Percentiles rank a stretch among this genome's conserved stretches.
Conservation (phyloP, 805 yeast genomes). For the Starmerella lactis-condensi region DNA sequence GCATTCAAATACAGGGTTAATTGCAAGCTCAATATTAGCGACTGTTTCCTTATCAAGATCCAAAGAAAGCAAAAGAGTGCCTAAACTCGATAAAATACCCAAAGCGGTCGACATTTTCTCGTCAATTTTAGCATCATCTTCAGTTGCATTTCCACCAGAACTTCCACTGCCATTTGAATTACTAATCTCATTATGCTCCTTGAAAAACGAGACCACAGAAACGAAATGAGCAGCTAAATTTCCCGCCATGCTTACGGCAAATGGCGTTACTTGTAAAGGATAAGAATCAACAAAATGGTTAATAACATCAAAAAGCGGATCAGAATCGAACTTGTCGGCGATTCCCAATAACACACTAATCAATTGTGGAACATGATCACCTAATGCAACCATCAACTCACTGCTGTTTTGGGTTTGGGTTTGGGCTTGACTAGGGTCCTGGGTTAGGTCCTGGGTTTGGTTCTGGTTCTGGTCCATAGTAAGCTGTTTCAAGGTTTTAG, state of each 20-base stretch:
- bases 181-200: constrained; percentile 25
- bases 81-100: constrained; percentile 64
- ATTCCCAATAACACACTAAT: constrained; percentile 62
- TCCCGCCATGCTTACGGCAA: constrained; percentile 49
- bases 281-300: constrained; percentile 87
- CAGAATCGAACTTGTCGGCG: constrained; percentile 70
- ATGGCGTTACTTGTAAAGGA: constrained; percentile 78
- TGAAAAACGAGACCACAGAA: constrained; percentile 46
- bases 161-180: constrained; percentile 19
- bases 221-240: constrained; percentile 51
- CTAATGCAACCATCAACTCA: constrained; percentile 46
- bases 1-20: constrained; percentile 48
- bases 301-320: constrained; percentile 73
- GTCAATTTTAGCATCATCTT: constrained; percentile 25
- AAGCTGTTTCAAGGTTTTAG: constrained; percentile 69
- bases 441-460: constrained; percentile 31
- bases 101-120: constrained; percentile 70
- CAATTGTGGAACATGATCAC: constrained; percentile 52
- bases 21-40: constrained; percentile 41
- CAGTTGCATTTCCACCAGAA: constrained; percentile 9
- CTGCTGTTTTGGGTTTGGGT: too few relatives aligned
- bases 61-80: constrained; percentile 62
- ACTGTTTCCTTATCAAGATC: constrained; percentile 62
- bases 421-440: constrained; percentile 32
- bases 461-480: constrained; percentile 36